Base-by-base conservation (phyloP, 805 yeast species). In the Kregervanrija fluxuum region DNA sequence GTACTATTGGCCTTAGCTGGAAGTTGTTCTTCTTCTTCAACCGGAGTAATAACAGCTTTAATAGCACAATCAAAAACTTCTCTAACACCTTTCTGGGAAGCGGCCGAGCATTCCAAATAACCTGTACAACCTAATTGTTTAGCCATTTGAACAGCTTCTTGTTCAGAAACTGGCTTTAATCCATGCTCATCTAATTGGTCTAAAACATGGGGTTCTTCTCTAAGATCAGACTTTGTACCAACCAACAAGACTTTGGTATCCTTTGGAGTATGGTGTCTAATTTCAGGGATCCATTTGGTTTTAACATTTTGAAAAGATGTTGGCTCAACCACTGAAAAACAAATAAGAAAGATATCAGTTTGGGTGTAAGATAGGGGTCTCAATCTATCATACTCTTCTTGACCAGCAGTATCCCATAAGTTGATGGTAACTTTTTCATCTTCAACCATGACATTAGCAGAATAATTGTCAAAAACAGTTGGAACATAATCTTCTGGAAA, bases 251-350 rank as follows among this genome's bases (percentile, higher is more conserved):
- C 77, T 33, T 80, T 77, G 47, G 80, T 75, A 55, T 79, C 82
- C 50, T 74, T 77, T 16, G 98, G 95, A 58, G 85, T 90, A 68
- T 91, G 97, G 65, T 90, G 96, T 55, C 74, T 77, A 50, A 93
- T 95, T 66, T 91, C 99, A 30, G 98, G 98, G 70, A 90, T 85
- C 99, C 99, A 91, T 69, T 91, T 91, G 69, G 93, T 98, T 65
- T 87, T 85, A 43, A 93, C 98, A 70, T 91, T 91, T 68, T 93
- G 98, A 66, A 91, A 93, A 15, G 95, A 83, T 33, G 99, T 95
- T 32, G 98, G 99, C 11, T 96, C 89, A 54, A 95, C 90, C 48
- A 93, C 96, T 33, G 95, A 84, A 69, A 93, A 91, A 69, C 99
- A 93, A 47, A 91, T 95, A 55, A 91, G 73, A 62, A 91, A 91